phyloP scores from a whole-genome alignment of 805 yeast genomes.

The Hanseniaspora nectarophila region DNA sequence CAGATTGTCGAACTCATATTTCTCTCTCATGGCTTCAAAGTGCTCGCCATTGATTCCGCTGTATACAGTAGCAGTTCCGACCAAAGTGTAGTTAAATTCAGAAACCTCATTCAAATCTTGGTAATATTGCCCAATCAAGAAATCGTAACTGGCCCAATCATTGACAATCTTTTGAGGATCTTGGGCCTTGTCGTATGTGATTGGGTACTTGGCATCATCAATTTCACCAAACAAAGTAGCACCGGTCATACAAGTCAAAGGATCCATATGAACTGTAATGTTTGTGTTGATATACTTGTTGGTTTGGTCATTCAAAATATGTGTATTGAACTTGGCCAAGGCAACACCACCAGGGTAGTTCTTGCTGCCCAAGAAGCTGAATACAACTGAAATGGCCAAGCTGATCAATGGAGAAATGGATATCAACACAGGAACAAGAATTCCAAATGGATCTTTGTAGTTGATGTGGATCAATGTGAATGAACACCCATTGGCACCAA shows the following conservation, averaged over 20 bases:
- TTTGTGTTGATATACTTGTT: constrained; percentile 11
- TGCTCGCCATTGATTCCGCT: constrained; percentile 30
- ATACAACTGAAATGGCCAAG: constrained; percentile 35
- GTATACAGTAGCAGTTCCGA: constrained; percentile 33
- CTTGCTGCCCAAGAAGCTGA: constrained; percentile 51
- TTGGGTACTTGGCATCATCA: constrained; percentile 24
- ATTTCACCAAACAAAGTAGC: constrained; percentile 63
- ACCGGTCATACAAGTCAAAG: constrained; percentile 80
- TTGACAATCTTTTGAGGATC: constrained; percentile 28
- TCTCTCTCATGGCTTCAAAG: constrained; percentile 17
- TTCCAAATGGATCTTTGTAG: constrained; percentile 18
- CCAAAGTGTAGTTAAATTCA: constrained; percentile 34
- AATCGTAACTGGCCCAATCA: constrained; percentile 42
- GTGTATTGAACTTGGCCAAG: constrained; percentile 39
- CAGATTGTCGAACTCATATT: constrained; percentile 17
- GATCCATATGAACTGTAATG: constrained; percentile 55
- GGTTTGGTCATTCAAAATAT: constrained; percentile 21
- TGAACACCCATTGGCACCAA: constrained; percentile 53
- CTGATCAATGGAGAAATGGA: constrained; percentile 29
- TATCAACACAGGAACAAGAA: constrained; percentile 26
- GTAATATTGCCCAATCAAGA: constrained; percentile 34
- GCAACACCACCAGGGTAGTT: constrained; percentile 91
- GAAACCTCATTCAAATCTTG: constrained; percentile 22
- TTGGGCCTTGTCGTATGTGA: constrained; percentile 70
- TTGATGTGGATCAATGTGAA: constrained; percentile 29